Percentiles rank a stretch among this genome's conserved stretches.
Conservation (phyloP, 805 yeast genomes). For the Saccharomycopsis fodiens region DNA sequence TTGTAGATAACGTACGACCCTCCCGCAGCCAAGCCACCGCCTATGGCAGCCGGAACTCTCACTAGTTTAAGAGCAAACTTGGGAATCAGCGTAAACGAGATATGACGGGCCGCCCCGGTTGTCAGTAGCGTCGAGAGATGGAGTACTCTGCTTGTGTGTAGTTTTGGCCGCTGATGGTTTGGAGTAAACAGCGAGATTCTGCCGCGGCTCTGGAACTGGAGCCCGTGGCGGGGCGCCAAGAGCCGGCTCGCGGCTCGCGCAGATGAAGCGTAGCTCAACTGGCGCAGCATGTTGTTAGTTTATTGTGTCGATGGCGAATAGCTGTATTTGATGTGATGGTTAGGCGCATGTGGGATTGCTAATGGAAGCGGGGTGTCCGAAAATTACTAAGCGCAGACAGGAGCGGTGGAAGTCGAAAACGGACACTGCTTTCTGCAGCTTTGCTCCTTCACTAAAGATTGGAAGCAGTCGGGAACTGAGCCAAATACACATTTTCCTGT, state of each 20-base stretch:
- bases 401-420: too few species aligned
- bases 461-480: too few species aligned
- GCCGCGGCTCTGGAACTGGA: slow-evolving; percentile 5
- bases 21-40: slow-evolving; percentile 90
- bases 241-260: background rate
- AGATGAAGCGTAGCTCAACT: background rate
- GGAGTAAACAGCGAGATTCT: slow-evolving; percentile 10
- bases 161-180: slow-evolving; percentile 2
- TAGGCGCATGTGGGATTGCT: too few species aligned
- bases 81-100: slow-evolving; percentile 35
- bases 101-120: slow-evolving; percentile 2
- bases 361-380: too few species aligned
- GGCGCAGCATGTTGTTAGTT: slow-evolving; percentile 6
- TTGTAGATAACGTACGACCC: slow-evolving; percentile 90
- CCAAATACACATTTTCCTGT: too few species aligned
- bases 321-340: too few species aligned
- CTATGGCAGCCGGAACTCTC: slow-evolving; percentile 72
- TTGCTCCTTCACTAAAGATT: too few species aligned
- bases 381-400: too few species aligned
- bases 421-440: too few species aligned
- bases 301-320: background rate
- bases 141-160: slow-evolving; percentile 4
- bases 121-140: slow-evolving; percentile 2
- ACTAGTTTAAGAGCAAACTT: slow-evolving; percentile 48
- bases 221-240: background rate